Evolutionary conservation across 2,329 filamentous ascomycete genomes (phyloP).

Genomic region (Microdochium paspali): DNA sequence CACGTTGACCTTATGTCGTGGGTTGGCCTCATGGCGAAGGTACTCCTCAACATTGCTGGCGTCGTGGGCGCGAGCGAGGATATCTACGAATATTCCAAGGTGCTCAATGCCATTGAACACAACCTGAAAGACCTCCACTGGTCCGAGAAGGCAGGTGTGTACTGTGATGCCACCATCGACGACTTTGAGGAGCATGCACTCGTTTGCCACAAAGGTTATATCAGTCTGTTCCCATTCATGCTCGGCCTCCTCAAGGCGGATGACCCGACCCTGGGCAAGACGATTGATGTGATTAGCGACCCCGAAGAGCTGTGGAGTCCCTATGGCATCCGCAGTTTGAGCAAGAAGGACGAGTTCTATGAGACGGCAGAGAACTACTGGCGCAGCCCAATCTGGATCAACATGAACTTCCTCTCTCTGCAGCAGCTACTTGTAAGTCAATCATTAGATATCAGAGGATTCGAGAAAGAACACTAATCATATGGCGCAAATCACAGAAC

Average conservation of each 20-base stretch:
- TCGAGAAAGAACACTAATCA: not conserved
- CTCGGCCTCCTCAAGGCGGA: slow-evolving; percentile 68
- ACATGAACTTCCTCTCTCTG: slow-evolving; percentile 86
- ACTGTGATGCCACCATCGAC: slow-evolving; percentile 92
- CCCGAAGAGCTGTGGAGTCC: slow-evolving; percentile 84
- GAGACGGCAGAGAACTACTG: slow-evolving; percentile 95
- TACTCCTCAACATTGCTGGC: slow-evolving; percentile 70
- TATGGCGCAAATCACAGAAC: slow-evolving; percentile 33
- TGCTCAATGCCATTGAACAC: slow-evolving; percentile 65
- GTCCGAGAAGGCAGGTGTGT: slow-evolving; percentile 70
- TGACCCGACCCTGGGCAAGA: slow-evolving; percentile 62
- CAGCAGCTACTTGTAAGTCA: slow-evolving; percentile 64
- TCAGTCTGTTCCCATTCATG: slow-evolving; percentile 88
- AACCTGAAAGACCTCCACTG: slow-evolving; percentile 95
- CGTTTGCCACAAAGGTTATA: slow-evolving; percentile 94
- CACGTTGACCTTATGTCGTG: slow-evolving; percentile 92
- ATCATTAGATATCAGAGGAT: not conserved
- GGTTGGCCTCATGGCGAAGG: slow-evolving; percentile 93
- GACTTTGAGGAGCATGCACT: slow-evolving; percentile 84
- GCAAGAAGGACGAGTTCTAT: slow-evolving; percentile 73
- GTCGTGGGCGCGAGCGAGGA: slow-evolving; percentile 72
- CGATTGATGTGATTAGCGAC: slow-evolving; percentile 70
- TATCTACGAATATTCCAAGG: slow-evolving; percentile 58
- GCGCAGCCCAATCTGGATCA: slow-evolving; percentile 90
- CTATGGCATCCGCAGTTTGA: slow-evolving; percentile 82